phyloP scores from a whole-genome alignment of 208 protist species.

The Acanthamoeba royreba region DNA sequence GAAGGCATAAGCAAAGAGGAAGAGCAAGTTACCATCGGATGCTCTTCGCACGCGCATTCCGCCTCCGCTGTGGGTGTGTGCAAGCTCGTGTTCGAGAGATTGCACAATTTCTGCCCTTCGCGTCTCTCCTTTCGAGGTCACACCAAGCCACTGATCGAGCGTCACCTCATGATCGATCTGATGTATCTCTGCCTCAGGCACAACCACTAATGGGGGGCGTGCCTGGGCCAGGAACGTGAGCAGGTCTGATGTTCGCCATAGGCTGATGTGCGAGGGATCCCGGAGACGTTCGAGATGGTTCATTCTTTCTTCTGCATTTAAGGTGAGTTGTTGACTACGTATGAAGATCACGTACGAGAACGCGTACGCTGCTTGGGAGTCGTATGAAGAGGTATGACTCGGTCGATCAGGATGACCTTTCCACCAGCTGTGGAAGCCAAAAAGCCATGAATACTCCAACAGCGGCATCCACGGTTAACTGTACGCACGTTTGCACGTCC shows the following conservation, averaged over 20 bases:
- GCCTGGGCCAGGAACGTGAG: not conserved
- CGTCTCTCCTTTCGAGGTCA: not conserved
- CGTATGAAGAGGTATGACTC: not conserved
- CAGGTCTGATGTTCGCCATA: not conserved
- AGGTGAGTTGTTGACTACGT: too few species aligned
- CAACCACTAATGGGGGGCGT: not conserved
- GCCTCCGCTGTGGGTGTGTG: too few species aligned
- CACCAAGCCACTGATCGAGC: not conserved
- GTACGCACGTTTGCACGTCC: not conserved
- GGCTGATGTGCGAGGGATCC: not conserved
- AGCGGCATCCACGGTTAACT: not conserved
- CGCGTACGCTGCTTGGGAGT: not conserved
- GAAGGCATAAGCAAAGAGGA: too few species aligned
- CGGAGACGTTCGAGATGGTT: not conserved
- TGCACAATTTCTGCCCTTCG: not conserved
- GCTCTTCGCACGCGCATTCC: too few species aligned
- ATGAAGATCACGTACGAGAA: not conserved
- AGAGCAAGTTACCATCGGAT: too few species aligned
- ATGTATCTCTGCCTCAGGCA: not conserved
- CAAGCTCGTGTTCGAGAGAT: not conserved
- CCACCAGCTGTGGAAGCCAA: not conserved
- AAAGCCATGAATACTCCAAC: not conserved
- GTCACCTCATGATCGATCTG: not conserved
- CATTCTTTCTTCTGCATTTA: not conserved
- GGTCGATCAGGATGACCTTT: not conserved